Evolutionary conservation across 495 filamentous ascomycete species (phyloP), one percentile per base, ranked within the genome.

Genomic region (Hypoxylon subgilvum): DNA sequence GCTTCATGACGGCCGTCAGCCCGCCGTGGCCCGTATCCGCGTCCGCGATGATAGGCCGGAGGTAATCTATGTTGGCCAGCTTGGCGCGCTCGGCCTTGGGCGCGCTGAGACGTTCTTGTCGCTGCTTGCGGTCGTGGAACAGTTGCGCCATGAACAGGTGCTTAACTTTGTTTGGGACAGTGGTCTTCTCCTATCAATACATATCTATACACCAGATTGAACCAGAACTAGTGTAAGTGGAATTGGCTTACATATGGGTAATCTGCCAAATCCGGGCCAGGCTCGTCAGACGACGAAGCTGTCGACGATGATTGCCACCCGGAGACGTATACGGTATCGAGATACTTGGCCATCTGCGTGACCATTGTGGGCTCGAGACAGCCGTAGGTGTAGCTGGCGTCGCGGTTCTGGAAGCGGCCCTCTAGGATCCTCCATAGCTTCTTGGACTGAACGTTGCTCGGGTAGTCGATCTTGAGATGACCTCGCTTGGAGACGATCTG

Each of bases 271-370:
- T 98, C 94, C 44, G 94, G 94, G 32, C 92, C 95, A 14, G 94
- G 94, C 76, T 98, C 94, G 63, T 98, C 90, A 7, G 91, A 89
- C 1, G 91, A 84, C 16, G 92, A 96, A 30, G 94, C 94, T 2
- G 94, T 98, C 22, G 91, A 95, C 2, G 93, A 97, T 68, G 90
- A 97, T 75, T 98, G 95, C 94, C 94, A 98, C 59, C 94, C 94
- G 30, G 93, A 96, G 46, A 98, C 92, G 68, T 98, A 98, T 71
- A 98, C 91, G 30, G 95, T 98, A 70, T 98, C 94, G 45, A 97
- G 82, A 74, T 94, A 97, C 74, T 97, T 96, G 65, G 92, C 93
- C 94, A 98, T 98, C 73, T 98, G 94, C 16, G 95, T 97, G 67
- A 98, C 82, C 89, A 96, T 96, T 4, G 95, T 96, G 7, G 94